Conservation (phyloP, 495 filamentous ascomycete genomes). For the Parathielavia hyrcaniae region DNA sequence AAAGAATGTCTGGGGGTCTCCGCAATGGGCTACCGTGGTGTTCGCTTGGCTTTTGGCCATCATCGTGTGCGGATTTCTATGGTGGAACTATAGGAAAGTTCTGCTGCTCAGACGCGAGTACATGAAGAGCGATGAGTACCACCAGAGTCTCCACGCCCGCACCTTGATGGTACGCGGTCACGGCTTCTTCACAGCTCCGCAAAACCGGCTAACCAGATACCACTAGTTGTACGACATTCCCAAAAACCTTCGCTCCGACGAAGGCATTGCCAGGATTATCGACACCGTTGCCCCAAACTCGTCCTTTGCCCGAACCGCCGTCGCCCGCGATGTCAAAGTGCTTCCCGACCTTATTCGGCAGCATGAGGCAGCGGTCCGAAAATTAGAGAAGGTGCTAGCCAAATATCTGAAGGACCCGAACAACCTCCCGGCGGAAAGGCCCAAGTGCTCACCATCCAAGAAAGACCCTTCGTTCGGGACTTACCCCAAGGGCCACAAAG, state of each 20-base stretch:
- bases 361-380: conserved; percentile 71
- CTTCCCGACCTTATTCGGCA: conserved; percentile 77
- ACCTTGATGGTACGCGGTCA: conserved; percentile 67
- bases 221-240: conserved; percentile 82
- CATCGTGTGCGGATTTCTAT: conserved; percentile 72
- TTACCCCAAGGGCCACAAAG: conserved; percentile 60
- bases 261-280: conserved; percentile 75
- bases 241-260: conserved; percentile 62
- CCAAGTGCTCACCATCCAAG: conserved; percentile 70
- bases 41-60: conserved; percentile 73
- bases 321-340: conserved; percentile 86
- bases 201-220: conserved; percentile 16
- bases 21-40: conserved; percentile 75
- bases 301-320: conserved; percentile 68
- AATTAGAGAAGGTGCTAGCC: conserved; percentile 75
- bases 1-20: conserved; percentile 48
- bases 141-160: conserved; percentile 77
- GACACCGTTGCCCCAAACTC: conserved; percentile 68
- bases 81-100: conserved; percentile 80
- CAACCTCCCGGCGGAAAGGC: conserved; percentile 69
- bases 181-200: not conserved
- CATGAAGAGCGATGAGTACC: conserved; percentile 83
- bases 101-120: conserved; percentile 65
- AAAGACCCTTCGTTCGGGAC: conserved; percentile 54
- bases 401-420: conserved; percentile 86